A percentile compares a stretch with the other conserved stretches of the same genome.
phyloP scores from a whole-genome alignment of 371 early-diverging fungal species.

The Mycotypha africana region DNA sequence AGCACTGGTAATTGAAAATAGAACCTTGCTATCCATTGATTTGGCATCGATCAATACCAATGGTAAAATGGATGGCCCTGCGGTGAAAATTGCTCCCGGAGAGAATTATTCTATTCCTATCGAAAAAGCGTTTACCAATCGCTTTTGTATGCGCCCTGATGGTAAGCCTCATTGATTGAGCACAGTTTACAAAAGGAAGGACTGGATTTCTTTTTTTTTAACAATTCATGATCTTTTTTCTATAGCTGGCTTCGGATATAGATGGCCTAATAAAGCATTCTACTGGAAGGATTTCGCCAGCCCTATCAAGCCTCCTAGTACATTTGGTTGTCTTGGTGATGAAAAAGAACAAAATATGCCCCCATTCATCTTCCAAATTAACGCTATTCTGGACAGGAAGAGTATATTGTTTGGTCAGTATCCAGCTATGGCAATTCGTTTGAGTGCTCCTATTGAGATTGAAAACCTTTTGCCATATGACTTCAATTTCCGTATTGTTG shows the following conservation, averaged over 20 bases:
- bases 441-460: slow-evolving; percentile 89
- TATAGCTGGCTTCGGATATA: slow-evolving; percentile 72
- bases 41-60: slow-evolving; percentile 67
- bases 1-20: slow-evolving; percentile 75
- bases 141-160: slow-evolving; percentile 79
- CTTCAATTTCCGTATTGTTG: slow-evolving; percentile 72
- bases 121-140: slow-evolving; percentile 72
- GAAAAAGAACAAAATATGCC: slow-evolving; percentile 46
- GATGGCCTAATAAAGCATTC: slow-evolving; percentile 63
- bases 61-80: slow-evolving; percentile 46
- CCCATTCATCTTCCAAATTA: slow-evolving; percentile 71
- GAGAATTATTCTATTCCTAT: slow-evolving; percentile 85
- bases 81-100: slow-evolving; percentile 65
- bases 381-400: slow-evolving; percentile 47
- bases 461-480: slow-evolving; percentile 94
- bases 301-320: slow-evolving; percentile 28
- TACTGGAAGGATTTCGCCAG: slow-evolving; percentile 65
- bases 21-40: slow-evolving; percentile 75
- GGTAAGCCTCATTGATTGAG: slow-evolving; percentile 28
- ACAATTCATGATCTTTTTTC: too few species aligned
- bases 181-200: too few species aligned
- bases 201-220: too few species aligned
- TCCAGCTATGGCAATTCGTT: slow-evolving; percentile 77
- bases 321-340: slow-evolving; percentile 23
- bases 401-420: slow-evolving; percentile 59